Conservation (phyloP, 345 rosid species). For the Viola odorata region DNA sequence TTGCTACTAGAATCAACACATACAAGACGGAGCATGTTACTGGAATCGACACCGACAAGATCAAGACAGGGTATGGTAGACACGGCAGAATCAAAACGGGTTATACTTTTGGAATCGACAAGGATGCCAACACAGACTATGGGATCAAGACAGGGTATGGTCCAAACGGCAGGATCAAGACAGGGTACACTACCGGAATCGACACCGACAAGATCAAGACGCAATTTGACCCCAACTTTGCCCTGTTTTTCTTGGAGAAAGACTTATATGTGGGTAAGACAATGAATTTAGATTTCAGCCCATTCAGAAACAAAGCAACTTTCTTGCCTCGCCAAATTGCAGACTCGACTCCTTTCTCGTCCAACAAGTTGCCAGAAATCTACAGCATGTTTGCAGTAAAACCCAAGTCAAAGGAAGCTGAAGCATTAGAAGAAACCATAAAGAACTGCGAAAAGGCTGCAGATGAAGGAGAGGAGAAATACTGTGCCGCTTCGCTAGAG, state of each 20-base stretch:
- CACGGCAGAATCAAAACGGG: no score
- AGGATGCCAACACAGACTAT: no score
- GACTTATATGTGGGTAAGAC: constrained; percentile 43
- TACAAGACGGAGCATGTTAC: no score
- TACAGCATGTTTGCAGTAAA: constrained; percentile 44
- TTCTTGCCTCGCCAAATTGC: constrained; percentile 72
- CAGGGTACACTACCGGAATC: no score
- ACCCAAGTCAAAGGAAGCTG: constrained; percentile 56
- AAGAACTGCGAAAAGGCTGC: constrained; percentile 47
- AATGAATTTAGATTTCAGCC: constrained; percentile 55
- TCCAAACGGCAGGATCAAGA: no score
- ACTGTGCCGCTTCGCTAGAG: constrained; percentile 75
- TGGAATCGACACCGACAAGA: no score
- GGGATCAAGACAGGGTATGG: no score
- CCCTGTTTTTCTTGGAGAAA: constrained; percentile 82
- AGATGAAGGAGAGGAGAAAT: constrained; percentile 69
- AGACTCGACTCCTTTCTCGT: constrained; percentile 56
- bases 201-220: no score
- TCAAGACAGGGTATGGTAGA: no score
- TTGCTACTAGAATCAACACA: no score
- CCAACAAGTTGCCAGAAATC: constrained; percentile 46
- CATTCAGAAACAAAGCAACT: constrained; percentile 34
- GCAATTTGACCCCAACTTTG: constrained; percentile 35
- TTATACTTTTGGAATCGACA: no score
- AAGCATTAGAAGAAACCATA: constrained; percentile 37